Conservation (phyloP, 2,329 filamentous ascomycete species). For the Chaetomiaceae sp. region DNA sequence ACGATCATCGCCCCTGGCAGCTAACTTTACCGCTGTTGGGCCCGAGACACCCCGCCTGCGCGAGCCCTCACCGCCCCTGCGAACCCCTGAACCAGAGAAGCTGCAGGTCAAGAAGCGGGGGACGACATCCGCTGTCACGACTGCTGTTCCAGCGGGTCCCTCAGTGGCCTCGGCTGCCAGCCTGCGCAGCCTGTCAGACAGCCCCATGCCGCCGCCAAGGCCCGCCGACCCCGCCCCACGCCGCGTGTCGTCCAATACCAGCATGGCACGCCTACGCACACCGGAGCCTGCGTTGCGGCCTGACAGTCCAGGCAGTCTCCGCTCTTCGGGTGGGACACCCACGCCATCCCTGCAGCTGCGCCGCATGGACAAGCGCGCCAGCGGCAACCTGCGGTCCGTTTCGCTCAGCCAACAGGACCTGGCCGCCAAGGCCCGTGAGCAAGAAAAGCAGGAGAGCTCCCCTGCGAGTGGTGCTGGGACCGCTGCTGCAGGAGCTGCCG, state of each 20-base stretch:
- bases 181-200: constrained; percentile 39
- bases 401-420: constrained; percentile 55
- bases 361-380: constrained; percentile 61
- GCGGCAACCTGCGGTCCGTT: constrained; percentile 71
- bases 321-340: constrained; percentile 46
- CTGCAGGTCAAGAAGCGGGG: constrained; percentile 25
- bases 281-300: constrained; percentile 54
- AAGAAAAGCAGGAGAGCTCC: constrained; percentile 2
- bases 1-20: constrained; percentile 18
- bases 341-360: constrained; percentile 53
- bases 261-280: constrained; percentile 47
- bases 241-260: constrained; percentile 50
- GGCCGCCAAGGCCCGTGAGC: constrained; percentile 33
- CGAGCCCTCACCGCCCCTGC: constrained; percentile 34
- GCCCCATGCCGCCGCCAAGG: constrained; percentile 8
- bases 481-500: constrained; percentile 20
- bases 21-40: constrained; percentile 6
- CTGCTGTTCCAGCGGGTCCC: background rate
- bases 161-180: constrained; percentile 2
- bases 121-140: constrained; percentile 6
- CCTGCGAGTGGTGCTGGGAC: constrained; percentile 10
- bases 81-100: constrained; percentile 45
- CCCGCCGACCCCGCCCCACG: constrained; percentile 27
- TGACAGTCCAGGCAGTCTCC: constrained; percentile 55
- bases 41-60: constrained; percentile 33